Conservation (phyloP, 179 eudicot species). For the Nepenthes alata region DNA sequence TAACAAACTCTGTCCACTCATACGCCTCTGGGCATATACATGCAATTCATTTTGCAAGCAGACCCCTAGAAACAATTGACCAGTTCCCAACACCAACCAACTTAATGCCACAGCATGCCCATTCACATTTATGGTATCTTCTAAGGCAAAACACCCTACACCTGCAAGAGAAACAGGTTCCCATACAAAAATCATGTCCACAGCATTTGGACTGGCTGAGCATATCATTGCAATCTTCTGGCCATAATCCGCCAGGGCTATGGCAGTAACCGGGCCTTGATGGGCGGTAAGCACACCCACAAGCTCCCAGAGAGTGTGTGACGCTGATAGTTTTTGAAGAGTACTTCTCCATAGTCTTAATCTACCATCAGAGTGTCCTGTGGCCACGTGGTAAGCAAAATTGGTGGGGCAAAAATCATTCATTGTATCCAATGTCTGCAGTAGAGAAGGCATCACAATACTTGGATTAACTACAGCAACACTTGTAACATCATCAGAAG, state of each 20-base stretch:
- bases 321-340: slow-evolving; percentile 21
- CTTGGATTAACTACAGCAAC: slow-evolving; percentile 38
- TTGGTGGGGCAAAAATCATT: slow-evolving; percentile 19
- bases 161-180: slow-evolving; percentile 37
- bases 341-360: slow-evolving; percentile 73
- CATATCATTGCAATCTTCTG: slow-evolving; percentile 65
- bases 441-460: slow-evolving; percentile 16
- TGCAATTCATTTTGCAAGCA: slow-evolving; percentile 61
- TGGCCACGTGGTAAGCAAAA: slow-evolving; percentile 58
- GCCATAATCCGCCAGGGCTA: slow-evolving; percentile 58
- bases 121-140: slow-evolving; percentile 47
- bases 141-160: slow-evolving; percentile 49
- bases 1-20: slow-evolving; percentile 22
- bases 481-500: slow-evolving; percentile 48
- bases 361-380: slow-evolving; percentile 69
- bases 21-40: slow-evolving; percentile 45
- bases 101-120: slow-evolving; percentile 41
- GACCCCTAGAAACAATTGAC: slow-evolving; percentile 65
- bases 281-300: slow-evolving; percentile 60
- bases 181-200: slow-evolving; percentile 47
- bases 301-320: slow-evolving; percentile 48
- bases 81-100: slow-evolving; percentile 64
- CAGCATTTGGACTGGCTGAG: slow-evolving; percentile 17
- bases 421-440: slow-evolving; percentile 19
- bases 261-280: slow-evolving; percentile 39